These are phyloP conservation scores for Paraurostyla sp. DNA, from an alignment of 73 alveolate species.

Conservation along the genomic window DNA sequence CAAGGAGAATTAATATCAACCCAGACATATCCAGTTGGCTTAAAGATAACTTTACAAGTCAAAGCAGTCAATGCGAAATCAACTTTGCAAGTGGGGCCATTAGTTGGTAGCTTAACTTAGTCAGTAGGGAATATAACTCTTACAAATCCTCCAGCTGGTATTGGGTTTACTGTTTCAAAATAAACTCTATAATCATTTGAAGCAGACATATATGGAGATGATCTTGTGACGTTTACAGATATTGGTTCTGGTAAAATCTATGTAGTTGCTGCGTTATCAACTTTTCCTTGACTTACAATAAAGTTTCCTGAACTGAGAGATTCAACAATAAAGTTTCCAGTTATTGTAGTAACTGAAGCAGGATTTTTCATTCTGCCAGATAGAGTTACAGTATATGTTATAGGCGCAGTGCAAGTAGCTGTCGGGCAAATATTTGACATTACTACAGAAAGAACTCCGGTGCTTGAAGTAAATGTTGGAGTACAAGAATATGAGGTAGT, in stretches of 20 bases:
- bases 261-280: background rate
- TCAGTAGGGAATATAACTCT: conserved; percentile 36
- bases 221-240: conserved; percentile 10
- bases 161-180: conserved; percentile 17
- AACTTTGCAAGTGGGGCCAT: conserved; percentile 44
- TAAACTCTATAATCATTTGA: conserved; percentile 18
- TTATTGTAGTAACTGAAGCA: conserved; percentile 33
- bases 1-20: conserved; percentile 35
- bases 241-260: conserved; percentile 44
- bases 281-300: conserved; percentile 40
- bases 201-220: conserved; percentile 43
- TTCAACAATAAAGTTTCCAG: conserved; percentile 21
- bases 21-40: background rate
- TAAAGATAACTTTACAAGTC: background rate
- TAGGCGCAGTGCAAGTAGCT: conserved; percentile 34
- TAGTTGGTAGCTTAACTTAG: conserved; percentile 15
- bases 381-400: conserved; percentile 2
- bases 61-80: background rate
- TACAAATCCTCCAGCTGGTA: conserved; percentile 22
- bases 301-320: background rate
- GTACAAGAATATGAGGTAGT: conserved; percentile 16
- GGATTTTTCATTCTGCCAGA: conserved; percentile 60
- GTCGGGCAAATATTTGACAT: conserved; percentile 26
- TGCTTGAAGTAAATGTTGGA: background rate
- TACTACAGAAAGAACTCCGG: background rate